A percentile compares a stretch with the other conserved stretches of the same genome.
Conservation (phyloP, 306 rosid species). For the Leucaena leucocephala region DNA sequence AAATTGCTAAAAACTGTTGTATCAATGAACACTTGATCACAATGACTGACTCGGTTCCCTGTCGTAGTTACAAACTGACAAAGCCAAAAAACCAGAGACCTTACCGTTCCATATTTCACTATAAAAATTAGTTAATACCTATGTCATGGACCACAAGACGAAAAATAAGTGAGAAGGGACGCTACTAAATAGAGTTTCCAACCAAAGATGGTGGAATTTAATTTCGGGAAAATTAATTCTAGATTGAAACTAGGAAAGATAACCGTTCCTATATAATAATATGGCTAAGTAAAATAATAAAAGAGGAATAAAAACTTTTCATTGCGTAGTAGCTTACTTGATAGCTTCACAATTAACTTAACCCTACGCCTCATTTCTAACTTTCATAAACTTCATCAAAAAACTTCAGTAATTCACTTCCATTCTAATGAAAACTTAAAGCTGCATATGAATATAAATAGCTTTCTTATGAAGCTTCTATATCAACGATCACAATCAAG, state of each 20-base stretch:
- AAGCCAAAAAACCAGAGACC: background rate
- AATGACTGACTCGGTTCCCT: background rate
- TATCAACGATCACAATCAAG: background rate
- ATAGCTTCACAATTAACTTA: background rate
- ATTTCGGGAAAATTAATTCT: background rate
- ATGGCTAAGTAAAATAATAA: background rate
- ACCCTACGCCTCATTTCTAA: background rate
- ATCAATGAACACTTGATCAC: background rate
- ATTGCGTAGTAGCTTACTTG: background rate
- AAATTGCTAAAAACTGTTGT: background rate
- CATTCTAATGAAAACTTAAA: background rate
- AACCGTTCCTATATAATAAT: background rate
- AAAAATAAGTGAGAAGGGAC: background rate
- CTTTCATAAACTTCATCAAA: background rate
- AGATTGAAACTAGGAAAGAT: background rate
- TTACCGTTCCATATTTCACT: background rate
- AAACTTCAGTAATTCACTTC: background rate
- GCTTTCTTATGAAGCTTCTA: background rate
- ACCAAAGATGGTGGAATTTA: background rate
- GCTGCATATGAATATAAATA: background rate
- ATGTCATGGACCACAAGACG: background rate
- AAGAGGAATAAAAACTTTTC: constrained; percentile 2
- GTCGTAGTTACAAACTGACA: background rate
- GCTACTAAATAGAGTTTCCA: background rate
- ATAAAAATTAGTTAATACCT: background rate